These are phyloP conservation scores for Amaranthus cruentus DNA, from an alignment of 148 eudicot species.

Conservation along the genomic window DNA sequence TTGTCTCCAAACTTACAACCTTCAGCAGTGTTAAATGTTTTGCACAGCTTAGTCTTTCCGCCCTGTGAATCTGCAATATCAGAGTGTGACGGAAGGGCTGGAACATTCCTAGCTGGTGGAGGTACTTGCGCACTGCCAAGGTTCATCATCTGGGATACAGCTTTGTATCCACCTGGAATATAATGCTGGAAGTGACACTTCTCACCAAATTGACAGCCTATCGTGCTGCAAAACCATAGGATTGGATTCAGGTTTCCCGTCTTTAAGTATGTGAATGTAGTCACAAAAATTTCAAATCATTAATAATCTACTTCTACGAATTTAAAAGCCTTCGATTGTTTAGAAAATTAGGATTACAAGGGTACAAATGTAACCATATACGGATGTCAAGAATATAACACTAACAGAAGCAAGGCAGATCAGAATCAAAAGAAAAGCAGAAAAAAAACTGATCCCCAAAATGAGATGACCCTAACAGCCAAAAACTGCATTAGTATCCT, in stretches of 20 bases:
- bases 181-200: constrained; percentile 80
- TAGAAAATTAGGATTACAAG: no score
- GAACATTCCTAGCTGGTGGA: constrained; percentile 38
- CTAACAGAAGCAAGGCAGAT: no score
- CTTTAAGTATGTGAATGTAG: not conserved
- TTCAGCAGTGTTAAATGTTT: constrained; percentile 59
- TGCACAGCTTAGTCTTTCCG: constrained; percentile 64
- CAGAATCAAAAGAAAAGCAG: no score
- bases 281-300: no score
- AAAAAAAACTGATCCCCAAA: no score
- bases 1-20: constrained; percentile 89
- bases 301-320: no score
- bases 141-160: constrained; percentile 70
- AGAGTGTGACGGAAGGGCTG: constrained; percentile 39
- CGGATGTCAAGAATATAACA: no score
- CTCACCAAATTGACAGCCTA: constrained; percentile 92
- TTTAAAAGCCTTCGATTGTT: no score
- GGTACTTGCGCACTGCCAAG: constrained; percentile 39
- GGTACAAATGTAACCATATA: no score
- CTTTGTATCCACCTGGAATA: constrained; percentile 79
- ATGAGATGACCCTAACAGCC: no score
- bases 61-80: constrained; percentile 46
- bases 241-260: not conserved
- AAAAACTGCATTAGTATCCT: no score
- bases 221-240: constrained; percentile 48